Evolutionary conservation across 345 rosid species (phyloP), one percentile per base, ranked within the genome.

Genomic region (Eucalyptus regnans): DNA sequence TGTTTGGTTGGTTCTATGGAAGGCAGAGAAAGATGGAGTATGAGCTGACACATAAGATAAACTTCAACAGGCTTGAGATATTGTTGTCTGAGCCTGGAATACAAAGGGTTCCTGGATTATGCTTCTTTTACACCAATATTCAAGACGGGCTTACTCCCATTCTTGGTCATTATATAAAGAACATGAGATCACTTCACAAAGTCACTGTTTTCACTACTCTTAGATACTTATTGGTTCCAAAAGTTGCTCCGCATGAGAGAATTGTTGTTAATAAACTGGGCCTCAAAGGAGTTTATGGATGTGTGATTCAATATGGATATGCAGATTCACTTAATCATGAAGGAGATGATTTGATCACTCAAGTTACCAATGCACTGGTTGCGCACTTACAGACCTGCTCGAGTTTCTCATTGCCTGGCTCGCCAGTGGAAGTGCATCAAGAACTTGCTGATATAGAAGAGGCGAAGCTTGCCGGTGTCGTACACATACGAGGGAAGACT

Each of bases 1-100:
- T 97, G 99, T 97, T 94, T 56, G 97, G 95, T 86, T 97, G 99
- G 99, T 96, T 95, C 86, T 95, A 96, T 17, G 99, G 99, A 88
- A 94, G 99, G 89, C 95, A 96, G 90, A 95, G 96, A 90, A 95
- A 95, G 95, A 90, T 96, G 12, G 95, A 95, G 84, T 95, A 95
- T 86, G 97, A 97, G 92, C 86, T 95, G 88, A 94, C 94, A 62
- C 95, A 94, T 93, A 95, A 90, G 93, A 93, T 95, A 56, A 93
- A 93, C 88, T 49, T 95, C 92, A 93, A 89, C 90, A 93, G 95
- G 92, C 94, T 97, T 31, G 89, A 90, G 86, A 87, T 89, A 79
- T 92, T 96, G 1, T 90, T 95, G 87, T 93, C 96, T 27, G 94
- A 95, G 44, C 96, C 97, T 8, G 94, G 94, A 7, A 93, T 96